phyloP scores from a whole-genome alignment of 352 stramenopile species.

The Phytophthora meadii region DNA sequence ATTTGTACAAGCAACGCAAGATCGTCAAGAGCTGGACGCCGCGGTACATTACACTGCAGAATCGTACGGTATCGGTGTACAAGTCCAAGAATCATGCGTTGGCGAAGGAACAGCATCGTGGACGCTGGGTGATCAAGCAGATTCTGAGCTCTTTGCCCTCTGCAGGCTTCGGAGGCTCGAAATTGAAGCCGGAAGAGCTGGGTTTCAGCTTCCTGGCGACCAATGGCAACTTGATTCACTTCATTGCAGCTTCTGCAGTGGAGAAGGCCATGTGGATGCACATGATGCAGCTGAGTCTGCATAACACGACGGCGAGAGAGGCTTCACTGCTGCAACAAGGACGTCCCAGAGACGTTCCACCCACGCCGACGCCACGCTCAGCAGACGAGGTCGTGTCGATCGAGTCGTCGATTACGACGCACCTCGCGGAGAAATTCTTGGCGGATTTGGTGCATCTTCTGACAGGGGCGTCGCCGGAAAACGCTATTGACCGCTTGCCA shows the following conservation, averaged over 20 bases:
- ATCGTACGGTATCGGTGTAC: constrained; percentile 83
- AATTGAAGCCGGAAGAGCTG: constrained; percentile 76
- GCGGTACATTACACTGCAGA: constrained; percentile 88
- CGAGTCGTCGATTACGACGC: constrained; percentile 72
- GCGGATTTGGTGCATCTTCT: constrained; percentile 67
- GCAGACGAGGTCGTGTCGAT: constrained; percentile 56
- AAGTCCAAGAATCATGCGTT: constrained; percentile 89
- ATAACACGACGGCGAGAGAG: constrained; percentile 56
- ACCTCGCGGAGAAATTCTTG: constrained; percentile 78
- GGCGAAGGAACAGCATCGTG: constrained; percentile 78
- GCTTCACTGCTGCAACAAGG: constrained; percentile 47
- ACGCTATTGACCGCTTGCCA: constrained; percentile 64
- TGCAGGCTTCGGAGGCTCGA: constrained; percentile 80
- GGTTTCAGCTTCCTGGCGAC: constrained; percentile 88
- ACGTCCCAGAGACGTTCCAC: constrained; percentile 32
- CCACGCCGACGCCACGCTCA: constrained; percentile 38
- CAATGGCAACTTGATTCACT: constrained; percentile 86
- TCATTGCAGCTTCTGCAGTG: constrained; percentile 77
- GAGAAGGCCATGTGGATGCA: constrained; percentile 88
- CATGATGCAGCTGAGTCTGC: constrained; percentile 77
- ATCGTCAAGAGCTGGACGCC: constrained; percentile 91
- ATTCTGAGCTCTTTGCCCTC: constrained; percentile 81
- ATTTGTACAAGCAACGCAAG: constrained; percentile 91
- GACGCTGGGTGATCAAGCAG: constrained; percentile 85
- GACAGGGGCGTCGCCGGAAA: constrained; percentile 42